Base-by-base conservation (phyloP, 163 green algal genomes). In the Chlamydomonas reinhardtii region DNA sequence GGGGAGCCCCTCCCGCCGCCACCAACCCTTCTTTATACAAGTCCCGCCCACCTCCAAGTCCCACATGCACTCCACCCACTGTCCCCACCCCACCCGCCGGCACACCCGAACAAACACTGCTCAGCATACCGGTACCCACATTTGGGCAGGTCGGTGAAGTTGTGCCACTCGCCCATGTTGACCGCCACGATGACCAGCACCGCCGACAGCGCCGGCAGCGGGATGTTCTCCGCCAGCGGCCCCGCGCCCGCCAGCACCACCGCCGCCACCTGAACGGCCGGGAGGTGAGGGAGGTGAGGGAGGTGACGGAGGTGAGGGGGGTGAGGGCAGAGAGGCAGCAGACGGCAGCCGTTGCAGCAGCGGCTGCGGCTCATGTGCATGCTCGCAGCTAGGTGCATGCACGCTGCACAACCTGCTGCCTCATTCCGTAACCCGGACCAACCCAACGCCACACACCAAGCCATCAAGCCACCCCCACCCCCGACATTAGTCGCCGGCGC, bases 91-190 rank as follows among this genome's bases (percentile, higher is more conserved):
- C 35, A n/a, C 37, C 2, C 32, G 16, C 34, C 9, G 29, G 32
- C 37, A 24, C 69, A 52, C 69, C 39, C 34, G 43, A 8, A 74
- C 8, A 74, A 32, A 74, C 34, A 74, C 71, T n/a, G n/a, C n/a
- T n/a, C n/a, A n/a, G n/a, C n/a, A n/a, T n/a, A 62, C 39, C 2
- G 43, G 43, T 29, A 35, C 79, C 71, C 79, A 85, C 86, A 87
- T 39, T 87, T 87, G 34, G 72, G 74, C 54, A 90, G 80, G 59
- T 85, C 56, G 74, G 52, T 61, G 68, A 90, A 90, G 74, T 90
- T 82, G 59, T 78, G 86, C 86, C 86, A 90, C 86, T 90, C 86
- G 61, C 85, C 86, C 86, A 90, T 90, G 74, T 90, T 90, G 80
- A 90, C 22, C 5, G 86, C 86, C 37, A 90, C 86, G 59, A 90